Evolutionary conservation across 805 yeast species (phyloP).

Genomic region (Kuraishia hungarica): DNA sequence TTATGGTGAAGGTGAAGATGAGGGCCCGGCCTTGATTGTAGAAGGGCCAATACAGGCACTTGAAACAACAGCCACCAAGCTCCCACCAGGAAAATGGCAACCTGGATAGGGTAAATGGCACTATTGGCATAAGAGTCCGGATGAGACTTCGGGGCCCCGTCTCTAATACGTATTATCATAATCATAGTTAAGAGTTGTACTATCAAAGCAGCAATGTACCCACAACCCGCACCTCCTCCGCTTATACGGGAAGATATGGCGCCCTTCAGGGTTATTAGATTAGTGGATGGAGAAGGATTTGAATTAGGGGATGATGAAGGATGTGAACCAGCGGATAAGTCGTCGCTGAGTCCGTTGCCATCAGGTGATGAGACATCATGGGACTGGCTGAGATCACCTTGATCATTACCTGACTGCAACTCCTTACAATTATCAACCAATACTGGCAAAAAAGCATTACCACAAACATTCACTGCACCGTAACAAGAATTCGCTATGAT

Average conservation of each 20-base stretch:
- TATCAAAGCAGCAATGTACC: slow-evolving; percentile 59
- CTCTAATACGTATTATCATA: slow-evolving; percentile 19
- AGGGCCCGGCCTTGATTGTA: slow-evolving; percentile 37
- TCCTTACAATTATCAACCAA: slow-evolving; percentile 36
- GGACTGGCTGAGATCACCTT: no score
- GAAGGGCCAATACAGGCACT: slow-evolving; percentile 42
- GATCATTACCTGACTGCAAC: no score
- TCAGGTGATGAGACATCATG: no score
- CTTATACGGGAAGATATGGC: slow-evolving; percentile 42
- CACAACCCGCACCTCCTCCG: slow-evolving; percentile 65
- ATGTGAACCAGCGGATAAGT: no score
- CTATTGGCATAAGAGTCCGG: slow-evolving; percentile 5
- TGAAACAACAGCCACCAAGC: slow-evolving; percentile 74
- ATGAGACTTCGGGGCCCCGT: slow-evolving; percentile 10
- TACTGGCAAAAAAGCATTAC: slow-evolving; percentile 63
- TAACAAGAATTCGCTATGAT: slow-evolving; percentile 59
- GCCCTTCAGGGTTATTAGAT: slow-evolving; percentile 16
- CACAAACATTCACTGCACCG: slow-evolving; percentile 76
- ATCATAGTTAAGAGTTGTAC: slow-evolving; percentile 57
- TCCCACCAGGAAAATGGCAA: slow-evolving; percentile 59
- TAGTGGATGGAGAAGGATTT: not conserved
- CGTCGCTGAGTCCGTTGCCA: no score
- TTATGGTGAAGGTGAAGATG: slow-evolving; percentile 16
- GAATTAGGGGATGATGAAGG: no score
- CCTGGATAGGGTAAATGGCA: slow-evolving; percentile 35